Conservation (phyloP, 2,329 filamentous ascomycete genomes). For the Talaromyces sp. region DNA sequence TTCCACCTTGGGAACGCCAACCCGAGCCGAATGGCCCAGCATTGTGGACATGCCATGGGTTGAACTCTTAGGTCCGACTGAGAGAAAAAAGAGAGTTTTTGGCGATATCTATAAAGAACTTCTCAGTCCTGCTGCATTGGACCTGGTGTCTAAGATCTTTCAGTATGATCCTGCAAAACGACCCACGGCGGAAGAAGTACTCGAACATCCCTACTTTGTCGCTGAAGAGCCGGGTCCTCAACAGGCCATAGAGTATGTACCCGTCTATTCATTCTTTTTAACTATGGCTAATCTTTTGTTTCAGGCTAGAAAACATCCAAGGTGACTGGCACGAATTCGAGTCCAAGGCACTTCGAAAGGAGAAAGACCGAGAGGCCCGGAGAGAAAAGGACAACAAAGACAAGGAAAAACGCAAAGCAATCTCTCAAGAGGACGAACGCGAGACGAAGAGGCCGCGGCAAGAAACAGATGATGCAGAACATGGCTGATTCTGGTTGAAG, state of each 20-base stretch:
- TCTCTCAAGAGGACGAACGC: conserved; percentile 27
- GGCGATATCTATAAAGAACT: conserved; percentile 74
- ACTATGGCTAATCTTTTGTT: conserved; percentile 4
- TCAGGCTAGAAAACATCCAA: conserved; percentile 68
- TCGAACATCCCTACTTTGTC: conserved; percentile 84
- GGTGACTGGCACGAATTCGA: conserved; percentile 99
- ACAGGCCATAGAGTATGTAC: conserved; percentile 72
- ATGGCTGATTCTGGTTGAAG: background rate
- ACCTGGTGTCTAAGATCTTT: conserved; percentile 79
- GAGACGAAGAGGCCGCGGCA: conserved; percentile 34
- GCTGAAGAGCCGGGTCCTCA: conserved; percentile 69
- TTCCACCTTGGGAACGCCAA: conserved; percentile 82
- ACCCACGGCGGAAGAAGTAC: conserved; percentile 74
- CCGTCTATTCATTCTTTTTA: conserved; percentile 5
- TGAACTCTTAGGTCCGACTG: conserved; percentile 74
- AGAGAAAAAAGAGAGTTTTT: conserved; percentile 68
- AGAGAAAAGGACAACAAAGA: conserved; percentile 44
- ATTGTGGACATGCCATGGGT: conserved; percentile 97
- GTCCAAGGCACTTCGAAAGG: conserved; percentile 86
- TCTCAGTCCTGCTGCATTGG: conserved; percentile 73
- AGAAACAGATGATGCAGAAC: conserved; percentile 16
- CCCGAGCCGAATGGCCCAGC: conserved; percentile 75
- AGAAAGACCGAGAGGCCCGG: conserved; percentile 61
- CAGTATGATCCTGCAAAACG: conserved; percentile 79
- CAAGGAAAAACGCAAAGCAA: conserved; percentile 47